Conservation (phyloP, 139 green algal genomes). For the Monoraphidium neglectum region DNA sequence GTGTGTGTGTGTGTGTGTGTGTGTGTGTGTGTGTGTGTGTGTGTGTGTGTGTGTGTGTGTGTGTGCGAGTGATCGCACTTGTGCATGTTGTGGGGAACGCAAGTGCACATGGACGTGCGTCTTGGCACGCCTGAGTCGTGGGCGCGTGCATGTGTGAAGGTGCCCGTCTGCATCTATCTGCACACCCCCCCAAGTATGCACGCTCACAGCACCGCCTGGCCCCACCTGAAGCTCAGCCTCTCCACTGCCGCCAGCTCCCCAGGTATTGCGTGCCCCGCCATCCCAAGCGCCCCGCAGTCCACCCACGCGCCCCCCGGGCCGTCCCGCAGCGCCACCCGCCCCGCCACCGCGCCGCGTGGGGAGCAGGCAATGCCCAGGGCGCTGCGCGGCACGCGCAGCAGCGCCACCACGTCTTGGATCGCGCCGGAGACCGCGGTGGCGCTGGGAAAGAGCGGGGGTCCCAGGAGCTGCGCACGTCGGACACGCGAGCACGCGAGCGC, state of each 20-base stretch:
- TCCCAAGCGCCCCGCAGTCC: conserved; percentile 48
- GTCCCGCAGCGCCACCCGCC: conserved; percentile 56
- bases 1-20: too few relatives aligned
- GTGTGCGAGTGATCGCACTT: too few relatives aligned
- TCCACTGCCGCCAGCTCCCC: conserved; percentile 57
- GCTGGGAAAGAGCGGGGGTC: conserved; percentile 45
- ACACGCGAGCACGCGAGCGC: too few relatives aligned
- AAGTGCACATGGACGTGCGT: too few relatives aligned
- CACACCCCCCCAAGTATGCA: not conserved
- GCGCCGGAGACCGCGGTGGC: conserved; percentile 49
- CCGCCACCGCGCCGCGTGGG: conserved; percentile 68
- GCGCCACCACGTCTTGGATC: conserved; percentile 56
- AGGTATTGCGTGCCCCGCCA: conserved; percentile 42
- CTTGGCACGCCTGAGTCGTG: too few relatives aligned
- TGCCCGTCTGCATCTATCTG: too few relatives aligned
- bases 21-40: too few relatives aligned
- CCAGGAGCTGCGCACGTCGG: conserved; percentile 42
- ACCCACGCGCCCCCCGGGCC: conserved; percentile 34
- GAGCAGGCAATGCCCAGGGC: conserved; percentile 63
- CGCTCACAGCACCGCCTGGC: too few relatives aligned
- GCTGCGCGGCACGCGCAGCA: conserved; percentile 66
- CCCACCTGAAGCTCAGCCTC: conserved; percentile 39
- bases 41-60: too few relatives aligned
- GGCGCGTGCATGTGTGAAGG: too few relatives aligned
- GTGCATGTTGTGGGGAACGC: too few relatives aligned